Conservation (phyloP, 2,329 filamentous ascomycete genomes). For the Aspergillus fischeri region DNA sequence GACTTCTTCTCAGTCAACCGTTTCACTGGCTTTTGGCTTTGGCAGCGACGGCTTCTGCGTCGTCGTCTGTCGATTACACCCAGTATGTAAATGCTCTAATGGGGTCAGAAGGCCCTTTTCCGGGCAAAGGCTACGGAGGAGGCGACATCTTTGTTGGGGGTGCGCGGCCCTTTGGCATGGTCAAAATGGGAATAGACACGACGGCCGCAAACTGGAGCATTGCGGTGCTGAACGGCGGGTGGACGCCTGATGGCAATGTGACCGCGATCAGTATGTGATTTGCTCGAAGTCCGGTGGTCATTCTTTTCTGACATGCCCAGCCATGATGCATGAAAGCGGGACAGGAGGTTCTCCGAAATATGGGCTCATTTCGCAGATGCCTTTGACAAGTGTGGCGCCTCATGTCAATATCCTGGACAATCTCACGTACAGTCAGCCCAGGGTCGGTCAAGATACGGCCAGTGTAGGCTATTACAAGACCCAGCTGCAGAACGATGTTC, state of each 20-base stretch:
- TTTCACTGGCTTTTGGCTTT: constrained; percentile 1
- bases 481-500: constrained; percentile 53
- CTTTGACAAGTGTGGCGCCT: constrained; percentile 34
- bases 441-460: constrained; percentile 53
- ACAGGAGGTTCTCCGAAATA: constrained; percentile 45
- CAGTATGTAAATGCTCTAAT: constrained; percentile 46
- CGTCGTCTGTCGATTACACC: constrained; percentile 21
- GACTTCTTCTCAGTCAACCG: neutral
- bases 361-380: constrained; percentile 31
- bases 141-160: constrained; percentile 44
- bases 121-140: constrained; percentile 37
- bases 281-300: too few species aligned
- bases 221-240: constrained; percentile 41
- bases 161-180: constrained; percentile 43
- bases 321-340: constrained; percentile 47
- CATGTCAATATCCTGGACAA: constrained; percentile 41
- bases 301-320: constrained; percentile 5
- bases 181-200: constrained; percentile 41
- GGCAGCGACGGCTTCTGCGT: neutral
- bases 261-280: constrained; percentile 41
- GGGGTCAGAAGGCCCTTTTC: constrained; percentile 44
- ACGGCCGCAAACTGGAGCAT: constrained; percentile 32
- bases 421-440: constrained; percentile 51
- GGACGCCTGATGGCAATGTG: constrained; percentile 47
- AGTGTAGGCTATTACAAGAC: constrained; percentile 63